Evolutionary conservation across 495 filamentous ascomycete species (phyloP).

Genomic region (Choiromyces venosus): DNA sequence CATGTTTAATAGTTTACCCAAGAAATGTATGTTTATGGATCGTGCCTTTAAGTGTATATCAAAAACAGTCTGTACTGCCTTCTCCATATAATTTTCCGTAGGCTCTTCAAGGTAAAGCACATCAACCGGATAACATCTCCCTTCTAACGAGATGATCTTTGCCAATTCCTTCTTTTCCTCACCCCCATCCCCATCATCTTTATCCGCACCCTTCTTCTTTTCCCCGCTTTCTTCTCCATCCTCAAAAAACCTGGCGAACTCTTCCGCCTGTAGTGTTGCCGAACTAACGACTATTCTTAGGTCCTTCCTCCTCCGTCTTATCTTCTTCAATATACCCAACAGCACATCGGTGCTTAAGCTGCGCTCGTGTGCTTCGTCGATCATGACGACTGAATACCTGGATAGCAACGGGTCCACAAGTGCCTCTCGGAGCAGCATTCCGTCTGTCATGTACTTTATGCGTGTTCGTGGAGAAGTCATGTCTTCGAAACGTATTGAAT

Average conservation of each 20-base stretch:
- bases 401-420: constrained; percentile 88
- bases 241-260: constrained; percentile 78
- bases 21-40: not conserved
- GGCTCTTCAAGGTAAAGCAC: constrained; percentile 76
- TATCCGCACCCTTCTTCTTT: constrained; percentile 44
- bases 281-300: constrained; percentile 88
- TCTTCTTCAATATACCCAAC: constrained; percentile 91
- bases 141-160: constrained; percentile 82
- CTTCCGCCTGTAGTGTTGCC: constrained; percentile 87
- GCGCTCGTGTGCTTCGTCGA: constrained; percentile 96
- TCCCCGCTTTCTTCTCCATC: constrained; percentile 45
- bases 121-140: constrained; percentile 87
- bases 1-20: not conserved
- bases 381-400: constrained; percentile 95
- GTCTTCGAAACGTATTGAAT: constrained; percentile 95
- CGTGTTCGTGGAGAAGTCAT: constrained; percentile 77
- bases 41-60: constrained; percentile 85
- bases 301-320: constrained; percentile 72
- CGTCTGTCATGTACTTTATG: constrained; percentile 97
- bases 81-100: constrained; percentile 81
- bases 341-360: constrained; percentile 92
- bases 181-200: constrained; percentile 33
- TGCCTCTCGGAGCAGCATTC: constrained; percentile 86
- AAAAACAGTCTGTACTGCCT: constrained; percentile 79
- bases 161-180: constrained; percentile 48